Conservation (phyloP, 2,329 filamentous ascomycete species). For the Pochonia chlamydosporia region DNA sequence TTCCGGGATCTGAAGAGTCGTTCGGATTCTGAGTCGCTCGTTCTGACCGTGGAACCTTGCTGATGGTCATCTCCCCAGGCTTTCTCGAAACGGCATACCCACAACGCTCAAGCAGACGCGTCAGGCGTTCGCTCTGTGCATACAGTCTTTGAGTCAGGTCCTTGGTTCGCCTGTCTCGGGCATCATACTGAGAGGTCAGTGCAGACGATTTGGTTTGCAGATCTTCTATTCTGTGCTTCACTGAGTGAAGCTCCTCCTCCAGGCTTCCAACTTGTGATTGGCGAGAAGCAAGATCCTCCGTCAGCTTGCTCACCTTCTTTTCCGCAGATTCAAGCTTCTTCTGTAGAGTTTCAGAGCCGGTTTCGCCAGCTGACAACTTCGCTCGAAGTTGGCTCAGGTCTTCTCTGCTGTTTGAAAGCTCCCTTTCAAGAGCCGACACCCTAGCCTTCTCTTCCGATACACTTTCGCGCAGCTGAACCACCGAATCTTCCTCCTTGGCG, state of each 20-base stretch:
- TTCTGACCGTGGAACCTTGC: conserved; percentile 60
- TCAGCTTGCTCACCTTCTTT: conserved; percentile 58
- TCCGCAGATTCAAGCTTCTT: conserved; percentile 73
- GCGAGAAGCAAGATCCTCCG: conserved; percentile 66
- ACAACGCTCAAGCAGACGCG: conserved; percentile 75
- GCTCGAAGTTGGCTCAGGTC: conserved; percentile 64
- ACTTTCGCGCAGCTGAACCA: conserved; percentile 47
- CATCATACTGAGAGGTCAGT: conserved; percentile 55
- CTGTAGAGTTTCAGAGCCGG: conserved; percentile 71
- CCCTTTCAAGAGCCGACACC: conserved; percentile 46
- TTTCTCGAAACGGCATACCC: conserved; percentile 77
- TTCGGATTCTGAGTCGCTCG: conserved; percentile 49
- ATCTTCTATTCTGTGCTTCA: conserved; percentile 58
- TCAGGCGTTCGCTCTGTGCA: conserved; percentile 77
- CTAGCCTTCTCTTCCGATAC: conserved; percentile 49
- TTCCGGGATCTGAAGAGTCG: conserved; percentile 51
- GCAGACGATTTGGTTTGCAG: conserved; percentile 46
- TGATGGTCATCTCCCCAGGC: conserved; percentile 66
- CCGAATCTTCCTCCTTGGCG: conserved; percentile 43
- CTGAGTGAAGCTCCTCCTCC: conserved; percentile 66
- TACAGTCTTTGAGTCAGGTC: conserved; percentile 81
- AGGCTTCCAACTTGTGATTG: conserved; percentile 70
- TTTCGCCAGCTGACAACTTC: conserved; percentile 77
- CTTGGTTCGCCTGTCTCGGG: conserved; percentile 67
- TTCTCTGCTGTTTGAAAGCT: conserved; percentile 58